Conservation (phyloP, 345 rosid species). For the Lepidium africanum region DNA sequence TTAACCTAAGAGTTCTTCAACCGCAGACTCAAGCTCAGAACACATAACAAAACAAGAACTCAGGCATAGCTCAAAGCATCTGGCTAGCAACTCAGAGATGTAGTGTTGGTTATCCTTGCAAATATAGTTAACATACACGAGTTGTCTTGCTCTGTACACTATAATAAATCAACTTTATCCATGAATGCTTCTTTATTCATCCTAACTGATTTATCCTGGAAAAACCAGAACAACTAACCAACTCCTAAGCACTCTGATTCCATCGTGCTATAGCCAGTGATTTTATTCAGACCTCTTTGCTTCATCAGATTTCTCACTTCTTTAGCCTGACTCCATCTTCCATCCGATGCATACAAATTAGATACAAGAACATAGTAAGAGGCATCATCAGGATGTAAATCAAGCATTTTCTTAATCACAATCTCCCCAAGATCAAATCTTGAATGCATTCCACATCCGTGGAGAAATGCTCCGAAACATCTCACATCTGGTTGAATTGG, state of each 20-base stretch:
- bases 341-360: constrained; percentile 78
- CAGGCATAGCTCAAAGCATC: not conserved
- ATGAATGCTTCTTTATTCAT: constrained; percentile 10
- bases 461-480: constrained; percentile 73
- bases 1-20: constrained; percentile 8
- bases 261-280: constrained; percentile 47
- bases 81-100: not conserved
- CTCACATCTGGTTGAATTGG: constrained; percentile 55
- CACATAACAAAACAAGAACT: not conserved
- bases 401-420: constrained; percentile 57
- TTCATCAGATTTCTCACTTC: constrained; percentile 66
- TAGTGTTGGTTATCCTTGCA: not conserved
- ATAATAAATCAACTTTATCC: not conserved
- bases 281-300: constrained; percentile 49
- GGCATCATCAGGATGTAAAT: constrained; percentile 56
- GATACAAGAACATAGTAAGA: constrained; percentile 72
- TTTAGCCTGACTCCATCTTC: constrained; percentile 69
- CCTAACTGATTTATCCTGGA: not conserved
- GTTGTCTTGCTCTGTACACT: constrained; percentile 8
- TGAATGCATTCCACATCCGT: constrained; percentile 78
- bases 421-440: constrained; percentile 78
- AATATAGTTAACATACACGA: not conserved
- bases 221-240: not conserved
- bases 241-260: constrained; percentile 31
- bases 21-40: not conserved